Percentiles rank a stretch among this genome's conserved stretches.
Evolutionary conservation across 345 rosid genomes (phyloP).

Genomic region (Salix arbutifolia): DNA sequence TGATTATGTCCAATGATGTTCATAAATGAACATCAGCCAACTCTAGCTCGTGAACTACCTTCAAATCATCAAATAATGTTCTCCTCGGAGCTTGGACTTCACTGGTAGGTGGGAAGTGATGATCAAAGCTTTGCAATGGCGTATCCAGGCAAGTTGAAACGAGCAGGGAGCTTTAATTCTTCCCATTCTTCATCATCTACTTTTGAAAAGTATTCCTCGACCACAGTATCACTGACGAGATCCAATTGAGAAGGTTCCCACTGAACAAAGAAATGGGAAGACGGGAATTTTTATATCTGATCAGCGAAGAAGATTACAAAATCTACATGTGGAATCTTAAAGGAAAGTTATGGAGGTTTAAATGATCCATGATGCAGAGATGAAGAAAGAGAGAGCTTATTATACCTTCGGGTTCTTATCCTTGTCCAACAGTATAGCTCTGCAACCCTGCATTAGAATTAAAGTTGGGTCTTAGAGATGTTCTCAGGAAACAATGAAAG

Average conservation of each 20-base stretch:
- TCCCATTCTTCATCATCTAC: conserved; percentile 56
- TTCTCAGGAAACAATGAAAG: background rate
- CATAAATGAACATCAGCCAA: too few species aligned
- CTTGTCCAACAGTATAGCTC: conserved; percentile 82
- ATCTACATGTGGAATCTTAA: too few species aligned
- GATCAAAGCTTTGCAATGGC: conserved; percentile 64
- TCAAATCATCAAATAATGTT: too few species aligned
- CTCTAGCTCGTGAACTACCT: too few species aligned
- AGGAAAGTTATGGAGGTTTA: background rate
- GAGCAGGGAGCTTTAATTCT: conserved; percentile 62
- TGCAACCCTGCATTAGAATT: conserved; percentile 74
- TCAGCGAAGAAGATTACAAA: background rate
- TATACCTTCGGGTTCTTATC: conserved; percentile 79
- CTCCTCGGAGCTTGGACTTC: too few species aligned
- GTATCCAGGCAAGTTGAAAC: conserved; percentile 45
- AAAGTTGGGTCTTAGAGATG: background rate
- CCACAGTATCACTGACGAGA: conserved; percentile 47
- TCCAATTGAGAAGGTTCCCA: conserved; percentile 80
- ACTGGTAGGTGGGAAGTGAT: background rate
- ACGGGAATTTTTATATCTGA: background rate
- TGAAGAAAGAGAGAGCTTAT: conserved; percentile 5
- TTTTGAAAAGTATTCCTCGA: conserved; percentile 59
- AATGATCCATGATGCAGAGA: background rate
- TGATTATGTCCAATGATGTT: too few species aligned
- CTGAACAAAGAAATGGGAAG: conserved; percentile 24